These are phyloP conservation scores for Cladorrhinum samala DNA, from an alignment of 495 filamentous ascomycete genomes.

Conservation along the genomic window DNA sequence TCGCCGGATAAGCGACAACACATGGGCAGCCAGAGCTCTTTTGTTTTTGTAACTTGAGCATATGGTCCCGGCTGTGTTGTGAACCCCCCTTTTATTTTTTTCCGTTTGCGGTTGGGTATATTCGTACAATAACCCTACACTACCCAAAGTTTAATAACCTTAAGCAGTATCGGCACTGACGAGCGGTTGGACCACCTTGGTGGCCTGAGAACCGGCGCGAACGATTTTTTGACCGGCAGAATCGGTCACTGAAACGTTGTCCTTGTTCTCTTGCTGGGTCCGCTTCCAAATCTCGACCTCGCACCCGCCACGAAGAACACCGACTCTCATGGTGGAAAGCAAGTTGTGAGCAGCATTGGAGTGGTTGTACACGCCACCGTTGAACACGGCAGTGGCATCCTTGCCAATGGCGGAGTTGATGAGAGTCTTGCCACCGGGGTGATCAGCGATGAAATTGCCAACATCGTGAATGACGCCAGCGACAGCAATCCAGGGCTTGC, in stretches of 20 bases:
- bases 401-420: slow-evolving; percentile 92
- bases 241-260: slow-evolving; percentile 72
- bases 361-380: slow-evolving; percentile 97
- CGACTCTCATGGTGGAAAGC: slow-evolving; percentile 91
- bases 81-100: too few relatives aligned
- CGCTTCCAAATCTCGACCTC: slow-evolving; percentile 99
- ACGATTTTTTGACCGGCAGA: slow-evolving; percentile 75
- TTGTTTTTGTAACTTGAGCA: too few relatives aligned
- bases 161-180: slow-evolving; percentile 70
- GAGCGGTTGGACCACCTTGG: slow-evolving; percentile 69
- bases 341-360: slow-evolving; percentile 97
- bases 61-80: too few relatives aligned
- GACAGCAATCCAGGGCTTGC: slow-evolving; percentile 78
- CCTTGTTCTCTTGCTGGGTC: slow-evolving; percentile 83
- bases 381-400: slow-evolving; percentile 98
- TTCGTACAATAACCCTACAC: not conserved
- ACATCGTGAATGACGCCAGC: slow-evolving; percentile 97
- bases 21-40: not conserved
- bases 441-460: slow-evolving; percentile 88
- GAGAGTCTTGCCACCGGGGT: slow-evolving; percentile 94
- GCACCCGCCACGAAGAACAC: slow-evolving; percentile 91
- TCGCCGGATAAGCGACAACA: not conserved
- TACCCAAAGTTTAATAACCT: slow-evolving; percentile 2
- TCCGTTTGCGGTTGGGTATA: too few relatives aligned
- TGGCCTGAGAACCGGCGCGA: slow-evolving; percentile 84